Base-by-base conservation (phyloP, 352 stramenopile species). In the Plasmopara muralis region DNA sequence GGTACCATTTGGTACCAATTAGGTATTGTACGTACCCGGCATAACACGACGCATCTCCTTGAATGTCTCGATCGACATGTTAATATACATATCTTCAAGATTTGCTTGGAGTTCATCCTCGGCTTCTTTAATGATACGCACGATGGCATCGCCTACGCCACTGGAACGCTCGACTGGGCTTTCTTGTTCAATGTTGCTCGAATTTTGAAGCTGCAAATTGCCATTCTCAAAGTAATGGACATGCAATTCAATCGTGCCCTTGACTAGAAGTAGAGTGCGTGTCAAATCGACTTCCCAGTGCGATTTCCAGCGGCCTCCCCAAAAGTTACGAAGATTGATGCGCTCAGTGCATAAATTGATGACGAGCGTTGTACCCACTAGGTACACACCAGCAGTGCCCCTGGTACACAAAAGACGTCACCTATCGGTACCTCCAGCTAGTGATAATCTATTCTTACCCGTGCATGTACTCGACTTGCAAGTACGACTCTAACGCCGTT, bases 181-280 rank as follows among this genome's bases (percentile, higher is more conserved):
- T 34, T 75, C 70, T 20, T 87, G 66, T 13, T 80, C 70, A 25
- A 95, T 55, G 3, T 66, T 47, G 57, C 95, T 96, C 51, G 70
- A 64, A 44, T 71, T 90, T 56, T 95, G 80, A 38, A 97, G 60
- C 72, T 97, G 90, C 43, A 98, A 67, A 59, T 98, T 98, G 30
- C 91, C 93, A 67, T 98, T 96, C 74, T 98, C 93, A 74, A 97
- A 98, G 72, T 97, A 97, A 68, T 98, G 93, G 28, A 93, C 89
- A 52, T 90, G 85, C 35, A 97, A 64, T 47, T 83, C 58, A 48
- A 96, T 89, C 18, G 50, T 74, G 47, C 87, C 86, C 25, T 64
- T 64, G 9, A 88, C 52, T 4, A 43, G 56, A 15, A 75, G 40
- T 0, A 70, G 77, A 34, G 81, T 75, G 4, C 65, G 52, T 10